A percentile compares a stretch with the other conserved stretches of the same genome.
Evolutionary conservation across 78 protist species (phyloP).

Genomic region (Goniomonas avonlea): DNA sequence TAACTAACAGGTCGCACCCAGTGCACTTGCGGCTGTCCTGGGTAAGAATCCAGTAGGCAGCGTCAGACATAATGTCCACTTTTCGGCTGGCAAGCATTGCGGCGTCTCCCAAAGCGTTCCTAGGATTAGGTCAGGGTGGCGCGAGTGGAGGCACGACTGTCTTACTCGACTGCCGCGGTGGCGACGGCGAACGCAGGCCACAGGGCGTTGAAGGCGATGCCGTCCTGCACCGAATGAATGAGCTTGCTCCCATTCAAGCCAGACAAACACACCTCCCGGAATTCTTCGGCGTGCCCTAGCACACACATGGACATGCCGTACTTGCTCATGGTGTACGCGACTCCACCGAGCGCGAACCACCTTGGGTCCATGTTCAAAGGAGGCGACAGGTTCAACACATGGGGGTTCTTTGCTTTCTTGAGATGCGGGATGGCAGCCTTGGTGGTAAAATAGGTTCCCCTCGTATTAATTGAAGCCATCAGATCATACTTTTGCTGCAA

Average conservation of each 20-base stretch:
- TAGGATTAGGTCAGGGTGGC: too few relatives aligned
- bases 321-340: conserved; percentile 78
- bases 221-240: too few relatives aligned
- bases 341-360: too few relatives aligned
- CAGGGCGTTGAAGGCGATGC: conserved; percentile 50
- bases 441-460: conserved; percentile 67
- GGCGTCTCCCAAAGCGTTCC: neutral
- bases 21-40: neutral
- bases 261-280: conserved; percentile 41
- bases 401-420: conserved; percentile 35
- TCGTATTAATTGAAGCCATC: conserved; percentile 51
- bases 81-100: neutral
- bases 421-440: conserved; percentile 57
- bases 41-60: neutral
- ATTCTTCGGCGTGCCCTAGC: conserved; percentile 63
- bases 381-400: conserved; percentile 64
- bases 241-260: too few relatives aligned
- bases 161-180: conserved; percentile 70
- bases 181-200: conserved; percentile 71
- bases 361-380: conserved; percentile 61
- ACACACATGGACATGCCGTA: conserved; percentile 75
- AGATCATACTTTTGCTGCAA: conserved; percentile 40
- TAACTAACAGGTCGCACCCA: too few relatives aligned
- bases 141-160: too few relatives aligned
- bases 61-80: neutral